Evolutionary conservation across 164 flowering plant genomes (phyloP).

Genomic region (Stephania cephalantha): DNA sequence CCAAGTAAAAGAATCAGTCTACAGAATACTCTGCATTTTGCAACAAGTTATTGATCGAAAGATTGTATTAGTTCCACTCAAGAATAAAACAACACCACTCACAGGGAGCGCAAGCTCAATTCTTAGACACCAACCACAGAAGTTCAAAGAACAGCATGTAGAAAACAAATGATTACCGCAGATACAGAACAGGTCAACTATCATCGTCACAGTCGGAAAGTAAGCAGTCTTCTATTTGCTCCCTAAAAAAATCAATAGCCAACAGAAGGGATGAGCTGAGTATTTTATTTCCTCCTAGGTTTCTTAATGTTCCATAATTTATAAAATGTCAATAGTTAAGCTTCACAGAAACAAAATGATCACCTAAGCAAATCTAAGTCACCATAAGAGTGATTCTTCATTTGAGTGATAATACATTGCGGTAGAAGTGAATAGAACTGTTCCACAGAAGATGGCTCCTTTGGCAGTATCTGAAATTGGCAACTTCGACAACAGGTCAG

Average conservation of each 20-base stretch:
- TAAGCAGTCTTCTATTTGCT: slow-evolving; percentile 75
- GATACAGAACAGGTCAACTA: slow-evolving; percentile 20
- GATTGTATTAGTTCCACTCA: neutral
- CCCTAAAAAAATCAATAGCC: slow-evolving; percentile 38
- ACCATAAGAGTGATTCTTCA: slow-evolving; percentile 20
- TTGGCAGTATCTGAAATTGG: slow-evolving; percentile 82
- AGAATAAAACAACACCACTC: neutral
- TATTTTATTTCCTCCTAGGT: neutral
- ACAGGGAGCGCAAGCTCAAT: neutral
- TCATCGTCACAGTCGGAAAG: slow-evolving; percentile 60
- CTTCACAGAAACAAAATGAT: slow-evolving; percentile 15
- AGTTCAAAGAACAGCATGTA: neutral
- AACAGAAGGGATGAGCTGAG: neutral
- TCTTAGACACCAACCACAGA: neutral
- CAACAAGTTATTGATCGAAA: neutral
- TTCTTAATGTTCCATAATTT: neutral
- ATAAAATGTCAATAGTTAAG: neutral
- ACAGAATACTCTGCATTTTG: neutral
- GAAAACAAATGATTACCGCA: neutral
- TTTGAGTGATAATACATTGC: slow-evolving; percentile 31
- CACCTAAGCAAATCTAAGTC: slow-evolving; percentile 47
- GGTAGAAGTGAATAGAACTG: slow-evolving; percentile 65
- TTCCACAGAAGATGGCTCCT: slow-evolving; percentile 44
- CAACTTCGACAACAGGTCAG: slow-evolving; percentile 76
- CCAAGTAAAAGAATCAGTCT: neutral